Percentiles rank a stretch among this genome's conserved stretches.
phyloP scores from a whole-genome alignment of 164 flowering plant species.

The Platanus orientalis region DNA sequence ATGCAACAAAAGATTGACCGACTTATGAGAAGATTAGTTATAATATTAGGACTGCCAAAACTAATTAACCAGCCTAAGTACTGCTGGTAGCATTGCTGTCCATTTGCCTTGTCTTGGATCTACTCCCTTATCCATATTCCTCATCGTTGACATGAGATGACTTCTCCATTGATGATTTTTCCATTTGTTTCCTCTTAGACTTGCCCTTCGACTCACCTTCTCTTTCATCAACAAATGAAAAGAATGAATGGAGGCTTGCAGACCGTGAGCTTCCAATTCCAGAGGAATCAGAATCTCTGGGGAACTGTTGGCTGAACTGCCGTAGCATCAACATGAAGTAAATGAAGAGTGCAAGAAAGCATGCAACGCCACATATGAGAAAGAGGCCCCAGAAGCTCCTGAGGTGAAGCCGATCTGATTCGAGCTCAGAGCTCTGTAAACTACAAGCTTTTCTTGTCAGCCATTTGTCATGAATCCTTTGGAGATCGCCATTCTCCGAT shows the following conservation, averaged over 20 bases:
- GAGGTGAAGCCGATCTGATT: slow-evolving; percentile 50
- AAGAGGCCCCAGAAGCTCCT: slow-evolving; percentile 82
- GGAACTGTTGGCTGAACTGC: slow-evolving; percentile 30
- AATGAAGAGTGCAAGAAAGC: slow-evolving; percentile 49
- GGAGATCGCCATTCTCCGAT: slow-evolving; percentile 79
- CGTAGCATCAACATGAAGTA: slow-evolving; percentile 36
- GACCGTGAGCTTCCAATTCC: slow-evolving; percentile 24
- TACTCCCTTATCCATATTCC: slow-evolving; percentile 26
- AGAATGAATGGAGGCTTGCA: slow-evolving; percentile 41
- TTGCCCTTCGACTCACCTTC: slow-evolving; percentile 31
- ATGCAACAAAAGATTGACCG: too few species aligned
- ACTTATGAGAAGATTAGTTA: neutral
- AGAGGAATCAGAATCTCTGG: slow-evolving; percentile 27
- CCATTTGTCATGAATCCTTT: slow-evolving; percentile 78
- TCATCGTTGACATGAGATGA: slow-evolving; percentile 4
- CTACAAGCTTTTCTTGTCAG: slow-evolving; percentile 38
- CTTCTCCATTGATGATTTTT: slow-evolving; percentile 15
- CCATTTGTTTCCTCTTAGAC: slow-evolving; percentile 36
- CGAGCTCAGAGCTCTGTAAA: slow-evolving; percentile 23
- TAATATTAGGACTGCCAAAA: neutral
- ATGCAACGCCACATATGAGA: slow-evolving; percentile 56
- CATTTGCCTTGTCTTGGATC: slow-evolving; percentile 17
- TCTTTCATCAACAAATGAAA: slow-evolving; percentile 53
- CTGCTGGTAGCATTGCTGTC: slow-evolving; percentile 5
- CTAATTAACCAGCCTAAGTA: neutral